Evolutionary conservation across 1,284 basidiomycete species (phyloP), one percentile per base, ranked within the genome.

Genomic region (Somion occarium): DNA sequence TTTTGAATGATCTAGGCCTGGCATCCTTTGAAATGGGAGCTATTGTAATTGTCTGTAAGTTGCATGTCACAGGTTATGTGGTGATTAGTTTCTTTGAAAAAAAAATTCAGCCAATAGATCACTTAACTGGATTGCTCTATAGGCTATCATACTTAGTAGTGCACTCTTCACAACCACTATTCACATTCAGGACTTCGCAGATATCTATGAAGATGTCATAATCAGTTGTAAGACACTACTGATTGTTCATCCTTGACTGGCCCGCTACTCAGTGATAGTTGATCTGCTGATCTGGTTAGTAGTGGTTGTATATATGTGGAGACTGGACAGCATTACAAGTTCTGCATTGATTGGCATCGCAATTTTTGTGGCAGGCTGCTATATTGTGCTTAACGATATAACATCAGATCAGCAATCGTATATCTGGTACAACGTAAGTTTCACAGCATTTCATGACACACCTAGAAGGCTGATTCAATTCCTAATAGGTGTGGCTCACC

Each of bases 11-110:
- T 0, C 30, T 63, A 4, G 64, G 73, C 34, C 71, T 66, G 22
- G 70, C 64, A 3, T 61, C 61, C 19, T 59, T 64, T 15, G 68
- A 74, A 51, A 48, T 64, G 1, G 72, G 72, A 0, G 65, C 57
- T 1, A 56, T 50, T 1, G 37, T 50, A 2, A 38, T 59, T 2
- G 52, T 53, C 2, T 46, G 57, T 57, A 43, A n/a, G 55, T 48
- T 66, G 69, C 34, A 50, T 53, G 48, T 34, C 7, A 22, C 19
- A n/a, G 20, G n/a, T n/a, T n/a, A n/a, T n/a, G 7, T 18, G 46
- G n/a, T 68, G 27, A 58, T 59, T 38, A 51, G 25, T 26, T 49
- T 20, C 46, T 41, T 4, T 15, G n/a, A n/a, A n/a, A n/a, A n/a
- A n/a, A n/a, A n/a, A n/a, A 44, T 41, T 41, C 25, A 45, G 43